A percentile compares a stretch with the other conserved stretches of the same genome.
Evolutionary conservation across 2,329 filamentous ascomycete species (phyloP).

Genomic region (Hymenoscyphus fraxineus): DNA sequence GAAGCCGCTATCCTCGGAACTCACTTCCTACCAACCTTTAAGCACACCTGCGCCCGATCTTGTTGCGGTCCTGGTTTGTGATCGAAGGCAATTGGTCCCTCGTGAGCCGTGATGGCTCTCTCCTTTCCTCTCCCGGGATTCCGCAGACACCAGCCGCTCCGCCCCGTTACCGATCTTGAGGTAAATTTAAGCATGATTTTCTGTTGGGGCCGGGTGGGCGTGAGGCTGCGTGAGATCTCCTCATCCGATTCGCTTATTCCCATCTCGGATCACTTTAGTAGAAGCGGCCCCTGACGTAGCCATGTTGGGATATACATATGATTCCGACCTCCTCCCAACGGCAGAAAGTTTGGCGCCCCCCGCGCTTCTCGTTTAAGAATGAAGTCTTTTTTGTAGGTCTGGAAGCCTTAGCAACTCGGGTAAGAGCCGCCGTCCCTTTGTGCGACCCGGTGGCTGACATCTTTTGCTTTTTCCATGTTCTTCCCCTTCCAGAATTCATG

Average conservation of each 20-base stretch:
- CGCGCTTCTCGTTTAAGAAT: neutral
- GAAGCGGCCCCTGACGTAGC: neutral
- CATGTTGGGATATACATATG: neutral
- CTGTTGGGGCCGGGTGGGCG: neutral
- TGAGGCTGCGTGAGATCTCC: neutral
- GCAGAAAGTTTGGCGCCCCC: neutral
- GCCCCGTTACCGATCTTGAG: neutral
- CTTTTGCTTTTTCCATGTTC: neutral
- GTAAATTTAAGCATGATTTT: neutral
- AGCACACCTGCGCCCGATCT: no score
- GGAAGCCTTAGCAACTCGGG: neutral
- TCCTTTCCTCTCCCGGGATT: neutral
- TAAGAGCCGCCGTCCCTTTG: neutral
- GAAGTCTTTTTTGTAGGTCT: neutral
- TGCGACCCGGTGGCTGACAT: neutral
- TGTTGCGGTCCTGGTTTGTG: no score
- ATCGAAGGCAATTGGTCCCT: neutral
- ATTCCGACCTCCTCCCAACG: neutral
- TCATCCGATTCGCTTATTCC: neutral
- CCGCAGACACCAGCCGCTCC: neutral
- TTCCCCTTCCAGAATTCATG: neutral
- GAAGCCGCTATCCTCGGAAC: no score
- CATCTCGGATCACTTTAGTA: neutral
- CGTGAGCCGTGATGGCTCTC: neutral
- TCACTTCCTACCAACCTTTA: no score